Evolutionary conservation across 305 asterid genomes (phyloP).

Genomic region (Withania somnifera): DNA sequence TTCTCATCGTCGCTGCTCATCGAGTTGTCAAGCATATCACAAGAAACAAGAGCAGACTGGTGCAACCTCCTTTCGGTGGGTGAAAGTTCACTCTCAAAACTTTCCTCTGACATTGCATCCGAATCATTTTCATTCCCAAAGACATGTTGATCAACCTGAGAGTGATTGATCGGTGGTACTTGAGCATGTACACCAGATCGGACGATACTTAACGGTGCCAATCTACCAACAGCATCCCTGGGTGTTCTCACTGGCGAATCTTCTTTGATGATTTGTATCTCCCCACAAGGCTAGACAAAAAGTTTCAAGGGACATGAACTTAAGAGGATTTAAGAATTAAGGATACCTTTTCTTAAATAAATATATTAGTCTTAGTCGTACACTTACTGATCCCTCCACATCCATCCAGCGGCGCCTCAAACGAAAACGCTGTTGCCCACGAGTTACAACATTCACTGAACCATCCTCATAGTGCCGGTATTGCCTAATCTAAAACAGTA

Average conservation of each 20-base stretch:
- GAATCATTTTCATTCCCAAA: conserved; percentile 56
- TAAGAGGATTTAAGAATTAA: background rate
- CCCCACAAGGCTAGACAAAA: conserved; percentile 64
- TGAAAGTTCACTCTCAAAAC: conserved; percentile 83
- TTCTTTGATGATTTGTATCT: conserved; percentile 73
- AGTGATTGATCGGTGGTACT: conserved; percentile 13
- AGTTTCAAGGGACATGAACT: background rate
- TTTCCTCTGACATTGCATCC: conserved; percentile 75
- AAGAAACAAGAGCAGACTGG: conserved; percentile 49
- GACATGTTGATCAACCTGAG: conserved; percentile 14
- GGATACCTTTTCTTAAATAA: background rate
- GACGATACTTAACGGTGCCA: conserved; percentile 44
- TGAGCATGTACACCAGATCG: conserved; percentile 10
- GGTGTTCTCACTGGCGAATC: conserved; percentile 82
- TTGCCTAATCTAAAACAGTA: conserved; percentile 58
- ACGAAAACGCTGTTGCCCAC: conserved; percentile 93
- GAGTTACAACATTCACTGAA: conserved; percentile 76
- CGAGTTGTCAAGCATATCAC: conserved; percentile 40
- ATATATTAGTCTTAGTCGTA: background rate
- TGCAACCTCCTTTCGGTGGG: conserved; percentile 70
- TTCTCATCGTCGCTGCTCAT: conserved; percentile 75
- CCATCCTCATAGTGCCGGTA: conserved; percentile 85
- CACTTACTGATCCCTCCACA: conserved; percentile 71
- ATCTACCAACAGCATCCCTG: conserved; percentile 69
- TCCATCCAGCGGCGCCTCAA: conserved; percentile 75